Evolutionary conservation across 805 yeast genomes (phyloP), one percentile per base, ranked within the genome.

Genomic region (Priceomyces carsonii): DNA sequence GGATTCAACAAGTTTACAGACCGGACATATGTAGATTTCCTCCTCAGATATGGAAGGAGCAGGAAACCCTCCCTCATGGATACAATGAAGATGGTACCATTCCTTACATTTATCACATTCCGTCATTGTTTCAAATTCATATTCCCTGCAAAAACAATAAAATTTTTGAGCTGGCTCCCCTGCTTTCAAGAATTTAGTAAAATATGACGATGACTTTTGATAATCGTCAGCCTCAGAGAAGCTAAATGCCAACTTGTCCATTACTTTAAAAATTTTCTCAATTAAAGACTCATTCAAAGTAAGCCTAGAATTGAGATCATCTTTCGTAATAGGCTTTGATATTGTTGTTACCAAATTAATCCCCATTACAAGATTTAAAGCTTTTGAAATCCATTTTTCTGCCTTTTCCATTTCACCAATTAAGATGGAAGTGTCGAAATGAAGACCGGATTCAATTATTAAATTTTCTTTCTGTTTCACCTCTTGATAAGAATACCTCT

Each of bases 101-200:
- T 82, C 87, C 35, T 72, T 66, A 54, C 91, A 84, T 12, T 55
- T 58, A 43, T 82, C 89, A 59, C 90, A 83, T 39, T 77, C 83
- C 29, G 81, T 75, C 85, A 82, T 82, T 0, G 75, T 70, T 5
- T 55, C 85, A 73, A 45, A 71, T 45, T 82, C 90, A 16, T 57
- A 57, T 31, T 72, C 74, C 29, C 88, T 68, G 54, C 91, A 83
- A 37, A 79, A 60, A 50, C 90, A 83, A 50, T 77, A 82, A 15
- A 55, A 48, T 6, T 45, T 43, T 8, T 48, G 53, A 3, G 25
- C 42, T 3, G 27, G 12, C 5, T 33, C 45, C 3, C 33, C 44
- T 13, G 43, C 45, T 2, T 37, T 31, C 1, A 30, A 44, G 18
- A 33, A 32, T 20, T 33, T 39, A 14, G 36, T 29, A 3, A 39